Evolutionary conservation across 2,329 filamentous ascomycete genomes (phyloP), one percentile per base, ranked within the genome.

Genomic region (Aspergillus eucalypticola): DNA sequence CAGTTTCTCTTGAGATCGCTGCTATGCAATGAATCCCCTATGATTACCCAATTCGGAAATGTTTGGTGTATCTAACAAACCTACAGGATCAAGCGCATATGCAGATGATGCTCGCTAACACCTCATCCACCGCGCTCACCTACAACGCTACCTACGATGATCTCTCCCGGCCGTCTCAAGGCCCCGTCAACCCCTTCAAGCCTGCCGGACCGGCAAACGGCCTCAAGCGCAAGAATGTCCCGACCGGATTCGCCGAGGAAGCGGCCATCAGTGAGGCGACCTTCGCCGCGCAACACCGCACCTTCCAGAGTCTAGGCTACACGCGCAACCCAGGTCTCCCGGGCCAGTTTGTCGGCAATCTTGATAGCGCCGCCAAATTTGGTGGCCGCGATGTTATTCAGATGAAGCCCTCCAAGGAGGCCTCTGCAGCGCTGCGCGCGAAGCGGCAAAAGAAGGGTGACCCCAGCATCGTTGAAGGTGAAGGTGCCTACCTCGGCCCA

Each of bases 211-310:
- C 76, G 13, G 71, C 67, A 19, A 84, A 80, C 52, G 76, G 78
- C 1, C 73, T 87, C 60, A 94, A 93, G 77, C 87, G 90, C 61
- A 94, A 93, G 72, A 94, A 92, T 63, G 83, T 93, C 1, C 83
- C 91, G 10, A 97, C 95, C 0, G 95, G 95, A 10, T 89, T 86
- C 69, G 95, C 95, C 2, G 86, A 95, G 67, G 94, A 99, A 76
- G 92, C 90, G 0, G 90, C 86, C 67, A 87, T 99, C 65, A 96
- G 91, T 75, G 95, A 98, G 71, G 87, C 94, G 64, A 92, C 91
- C 0, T 99, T 99, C 74, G 87, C 91, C 67, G 86, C 86, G 70
- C 92, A 95, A 65, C 93, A 97, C 73, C 89, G 92, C 59, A 92
- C 92, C 1, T 85, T 95, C 61, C 89, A 94, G 73, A 84, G 89